Base-by-base conservation (phyloP, 441 rosid species). In the Flueggea neowawraea region DNA sequence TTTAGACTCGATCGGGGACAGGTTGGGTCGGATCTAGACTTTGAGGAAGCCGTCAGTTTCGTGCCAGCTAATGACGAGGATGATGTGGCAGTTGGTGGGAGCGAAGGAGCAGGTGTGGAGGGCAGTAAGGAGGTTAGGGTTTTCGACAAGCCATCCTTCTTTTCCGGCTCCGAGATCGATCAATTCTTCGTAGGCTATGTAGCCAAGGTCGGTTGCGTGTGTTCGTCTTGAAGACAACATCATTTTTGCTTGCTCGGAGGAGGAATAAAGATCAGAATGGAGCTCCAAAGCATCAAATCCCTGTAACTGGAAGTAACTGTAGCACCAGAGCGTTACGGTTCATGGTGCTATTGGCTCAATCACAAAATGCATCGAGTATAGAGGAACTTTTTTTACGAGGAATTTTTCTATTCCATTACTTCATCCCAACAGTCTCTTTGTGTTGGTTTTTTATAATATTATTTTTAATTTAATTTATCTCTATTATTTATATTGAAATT, bases 131-230 rank as follows among this genome's bases (percentile, higher is more conserved):
- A 91, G 74, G 68, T 75, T 75, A 1, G 89, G 85, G 31, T 78
- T 78, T 50, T 89, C 78, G 41, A 73, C 85, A 4, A 91, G 87
- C 97, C 98, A 91, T 1, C 95, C 95, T 73, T 94, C 97, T 65
- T 84, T 82, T 4, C 99, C 96, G 10, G 98, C 96, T 33, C 98
- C 98, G 44, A 90, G 71, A n/a, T 90, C 91, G 52, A 71, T 65
- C 32, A 93, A 88, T 62, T 85, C 96, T 43, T 77, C 84, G 70
- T 88, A 78, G 17, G 95, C 96, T 60, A 94, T 79, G 84, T 94
- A 89, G 41, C 95, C 94, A 8, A 91, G 82, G 64, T 90, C 95
- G 66, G 89, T 85, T 74, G 82, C 65, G 79, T 82, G 83, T 39
- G 48, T 82, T 56, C 96, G 74, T 68, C 82, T 88, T 59, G 81